phyloP scores from a whole-genome alignment of 1,284 basidiomycete species.

The Moesziomyces sp. region DNA sequence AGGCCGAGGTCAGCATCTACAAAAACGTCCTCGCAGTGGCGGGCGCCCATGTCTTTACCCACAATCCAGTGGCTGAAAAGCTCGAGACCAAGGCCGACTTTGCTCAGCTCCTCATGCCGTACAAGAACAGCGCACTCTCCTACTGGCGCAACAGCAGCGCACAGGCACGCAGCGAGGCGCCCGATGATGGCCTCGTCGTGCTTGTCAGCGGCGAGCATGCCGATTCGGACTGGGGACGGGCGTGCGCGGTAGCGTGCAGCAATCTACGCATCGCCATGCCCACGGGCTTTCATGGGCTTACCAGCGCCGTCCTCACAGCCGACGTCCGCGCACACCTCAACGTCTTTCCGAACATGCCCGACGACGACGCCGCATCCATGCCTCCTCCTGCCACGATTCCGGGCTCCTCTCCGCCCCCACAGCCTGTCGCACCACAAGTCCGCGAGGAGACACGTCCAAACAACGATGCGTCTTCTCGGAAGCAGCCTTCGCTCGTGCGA shows the following conservation, averaged over 20 bases:
- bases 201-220: slow-evolving; percentile 27
- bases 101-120: slow-evolving; percentile 44
- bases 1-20: slow-evolving; percentile 38
- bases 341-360: slow-evolving; percentile 14
- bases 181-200: slow-evolving; percentile 51
- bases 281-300: slow-evolving; percentile 37
- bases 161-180: slow-evolving; percentile 38
- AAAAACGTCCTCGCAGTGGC: slow-evolving; percentile 28
- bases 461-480: neutral
- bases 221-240: slow-evolving; percentile 24
- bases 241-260: slow-evolving; percentile 32
- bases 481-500: neutral
- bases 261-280: slow-evolving; percentile 49
- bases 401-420: neutral
- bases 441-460: neutral
- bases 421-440: neutral
- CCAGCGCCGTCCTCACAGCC: slow-evolving; percentile 29
- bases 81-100: slow-evolving; percentile 42
- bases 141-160: slow-evolving; percentile 40
- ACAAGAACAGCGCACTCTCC: slow-evolving; percentile 44
- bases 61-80: slow-evolving; percentile 28
- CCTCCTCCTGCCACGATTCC: neutral
- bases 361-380: slow-evolving; percentile 3
- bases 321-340: slow-evolving; percentile 43
- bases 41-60: slow-evolving; percentile 33